Percentiles rank a stretch among this genome's conserved stretches.
These are phyloP conservation scores for Fusarium proliferatum DNA, from an alignment of 2,329 filamentous ascomycete genomes.

Conservation along the genomic window DNA sequence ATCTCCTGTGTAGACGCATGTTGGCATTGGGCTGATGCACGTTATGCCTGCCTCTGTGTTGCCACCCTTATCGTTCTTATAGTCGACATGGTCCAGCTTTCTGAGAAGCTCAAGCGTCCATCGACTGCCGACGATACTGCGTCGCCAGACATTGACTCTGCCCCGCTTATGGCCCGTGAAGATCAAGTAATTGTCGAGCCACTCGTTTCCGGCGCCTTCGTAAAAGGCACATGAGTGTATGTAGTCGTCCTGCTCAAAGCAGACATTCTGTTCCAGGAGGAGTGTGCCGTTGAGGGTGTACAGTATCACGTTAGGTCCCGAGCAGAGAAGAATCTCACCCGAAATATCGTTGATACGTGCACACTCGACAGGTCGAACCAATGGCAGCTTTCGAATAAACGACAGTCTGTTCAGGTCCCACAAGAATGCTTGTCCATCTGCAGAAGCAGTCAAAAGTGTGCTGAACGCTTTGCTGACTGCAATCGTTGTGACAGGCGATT, in stretches of 20 bases:
- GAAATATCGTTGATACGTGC: constrained; percentile 90
- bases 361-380: constrained; percentile 72
- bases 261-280: constrained; percentile 84
- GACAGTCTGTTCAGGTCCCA: constrained; percentile 95
- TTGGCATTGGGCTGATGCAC: constrained; percentile 84
- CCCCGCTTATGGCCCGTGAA: constrained; percentile 91
- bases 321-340: constrained; percentile 88
- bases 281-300: constrained; percentile 90
- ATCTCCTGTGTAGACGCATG: constrained; percentile 91
- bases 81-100: constrained; percentile 82
- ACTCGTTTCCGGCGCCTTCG: constrained; percentile 90
- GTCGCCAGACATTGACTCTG: constrained; percentile 81
- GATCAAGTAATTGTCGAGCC: constrained; percentile 85
- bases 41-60: constrained; percentile 79
- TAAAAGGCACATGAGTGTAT: constrained; percentile 91
- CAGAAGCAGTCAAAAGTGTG: constrained; percentile 84
- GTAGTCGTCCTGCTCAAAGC: constrained; percentile 75
- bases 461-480: constrained; percentile 90
- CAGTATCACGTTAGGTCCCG: constrained; percentile 77
- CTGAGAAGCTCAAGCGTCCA: constrained; percentile 86
- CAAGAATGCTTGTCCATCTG: constrained; percentile 84
- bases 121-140: constrained; percentile 65
- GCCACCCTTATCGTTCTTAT: constrained; percentile 66
- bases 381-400: constrained; percentile 80
- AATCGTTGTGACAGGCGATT: constrained; percentile 82